Percentiles rank a stretch among this genome's conserved stretches.
phyloP scores from a whole-genome alignment of 345 rosid species.

The Arabidopsis thaliana region TAIR10.1 NC_003070.9:25890001-25890500 shows the following conservation, averaged over 20 bases:
- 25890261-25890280: conserved; percentile 23
- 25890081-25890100: conserved; percentile 40
- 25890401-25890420: conserved; percentile 28
- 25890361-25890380: conserved; percentile 23
- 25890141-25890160: conserved; percentile 33
- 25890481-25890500: conserved; percentile 45
- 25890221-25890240: conserved; percentile 22
- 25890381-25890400: conserved; percentile 21
- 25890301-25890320: conserved; percentile 33
- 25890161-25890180: conserved; percentile 38
- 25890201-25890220: conserved; percentile 27
- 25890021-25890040: conserved; percentile 45
- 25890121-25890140: conserved; percentile 42
- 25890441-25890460: conserved; percentile 41
- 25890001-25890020: conserved; percentile 41
- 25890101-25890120: conserved; percentile 36
- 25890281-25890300: conserved; percentile 24
- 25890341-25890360: conserved; percentile 21
- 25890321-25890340: conserved; percentile 7
- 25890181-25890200: conserved; percentile 35
- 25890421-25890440: conserved; percentile 25
- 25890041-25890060: conserved; percentile 48
- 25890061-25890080: conserved; percentile 43
- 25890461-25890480: conserved; percentile 45
- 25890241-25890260: conserved; percentile 31